Evolutionary conservation across 2,329 filamentous ascomycete genomes (phyloP), one percentile per base, ranked within the genome.

Genomic region (Beauveria rudraprayagi): DNA sequence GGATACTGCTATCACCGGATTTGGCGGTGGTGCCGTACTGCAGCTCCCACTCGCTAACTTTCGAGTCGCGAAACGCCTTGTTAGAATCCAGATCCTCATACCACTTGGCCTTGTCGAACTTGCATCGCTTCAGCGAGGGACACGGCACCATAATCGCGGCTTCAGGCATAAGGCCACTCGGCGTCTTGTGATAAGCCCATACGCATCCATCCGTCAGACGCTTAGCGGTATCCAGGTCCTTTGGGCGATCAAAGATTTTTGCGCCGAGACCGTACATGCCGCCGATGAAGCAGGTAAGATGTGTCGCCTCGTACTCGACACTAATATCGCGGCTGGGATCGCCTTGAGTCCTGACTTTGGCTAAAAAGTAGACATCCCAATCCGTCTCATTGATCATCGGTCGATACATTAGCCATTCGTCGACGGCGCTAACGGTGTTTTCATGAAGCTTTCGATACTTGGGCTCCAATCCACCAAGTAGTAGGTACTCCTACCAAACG

Each of bases 381-480:
- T 83, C 78, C 7, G 81, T 77, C 34, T 83, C 81, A 7, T 85
- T 82, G 22, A 85, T 82, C 84, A 94, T 88, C 0, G 92, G 91
- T 5, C 88, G 83, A 74, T 85, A 96, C 61, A 96, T 83, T 10
- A 96, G 79, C 71, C 89, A 82, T 65, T 91, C 80, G 65, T 89
- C 88, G 41, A 88, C 83, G 0, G 85, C 85, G 5, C 87, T 83
- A 34, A 87, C 82, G 4, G 85, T 82, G 61, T 83, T 83, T 62
- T 87, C 79, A 70, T 95, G 91, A 74, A 96, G 82, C 22, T 80
- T 81, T 63, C 81, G 78, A 72, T 95, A 95, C 70, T 91, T 89
- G 34, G 80, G 75, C 64, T 87, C 84, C 1, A 86, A 78, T 1
- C 91, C 92, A 61, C 90, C 90, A 2, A 96, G 82, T 5, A 96